Evolutionary conservation across 371 early-diverging fungal genomes (phyloP), one percentile per base, ranked within the genome.

Genomic region (Chytridium lagenaria): DNA sequence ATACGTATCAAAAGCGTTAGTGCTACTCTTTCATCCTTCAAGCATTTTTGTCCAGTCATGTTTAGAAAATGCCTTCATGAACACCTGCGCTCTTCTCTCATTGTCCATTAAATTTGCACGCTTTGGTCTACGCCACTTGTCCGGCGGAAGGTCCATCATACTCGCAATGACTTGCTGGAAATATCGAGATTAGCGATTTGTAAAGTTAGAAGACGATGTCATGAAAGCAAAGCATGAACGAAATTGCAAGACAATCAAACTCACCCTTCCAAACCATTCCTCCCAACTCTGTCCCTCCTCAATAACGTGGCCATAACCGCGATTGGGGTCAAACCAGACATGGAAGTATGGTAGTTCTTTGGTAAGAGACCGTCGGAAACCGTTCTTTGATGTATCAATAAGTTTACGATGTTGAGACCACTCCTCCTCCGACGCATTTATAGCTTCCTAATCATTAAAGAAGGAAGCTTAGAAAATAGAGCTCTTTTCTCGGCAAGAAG

Each of bases 261-360:
- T 22, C 44, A 80, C 81, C 73, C 80, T 87, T 26, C 94, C 96
- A 83, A 96, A 94, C 89, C 91, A 94, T 39, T 87, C 86, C 36
- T 89, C 90, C 79, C 95, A 98, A 37, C 80, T 74, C 33, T 90
- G 86, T 0, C 86, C 72, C 50, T 94, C 88, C 79, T 98, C 98
- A 80, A 98, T 96, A n/a, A 97, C 93, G 79, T 98, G 98, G 0
- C 97, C 98, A 68, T 88, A 89, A 0, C 98, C 96, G 44, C 90
- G 86, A 70, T 95, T 91, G 1, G 93, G 90, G 37, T 92, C 91
- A 71, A 90, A 92, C 98, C 98, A 98, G 0, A 97, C 95, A 73
- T 98, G 98, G 74, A 98, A 96, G 77, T 93, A 98, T 1, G 97
- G 96, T 75, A 97, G 66, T 28, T 85, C 76, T 69, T 78, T 80